Evolutionary conservation across 2,329 filamentous ascomycete genomes (phyloP).

Genomic region (Pyricularia grisea): DNA sequence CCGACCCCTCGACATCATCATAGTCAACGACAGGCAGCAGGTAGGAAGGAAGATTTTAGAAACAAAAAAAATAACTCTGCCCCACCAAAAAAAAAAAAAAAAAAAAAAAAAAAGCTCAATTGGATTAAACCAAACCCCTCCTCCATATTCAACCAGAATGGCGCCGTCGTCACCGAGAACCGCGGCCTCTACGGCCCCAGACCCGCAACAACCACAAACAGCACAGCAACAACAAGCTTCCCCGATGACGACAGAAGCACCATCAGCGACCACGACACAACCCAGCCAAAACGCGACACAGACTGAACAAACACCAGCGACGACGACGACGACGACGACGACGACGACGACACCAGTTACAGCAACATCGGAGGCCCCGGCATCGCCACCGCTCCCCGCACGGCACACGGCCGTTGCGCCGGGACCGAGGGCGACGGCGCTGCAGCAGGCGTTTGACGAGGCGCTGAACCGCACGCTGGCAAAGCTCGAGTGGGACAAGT

Average conservation of each 20-base stretch:
- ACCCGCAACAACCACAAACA: neutral
- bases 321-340: neutral
- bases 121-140: neutral
- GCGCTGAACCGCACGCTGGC: slow-evolving; percentile 43
- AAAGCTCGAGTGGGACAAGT: slow-evolving; percentile 46
- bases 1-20: neutral
- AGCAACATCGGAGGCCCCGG: slow-evolving; percentile 5
- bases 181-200: neutral
- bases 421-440: slow-evolving; percentile 46
- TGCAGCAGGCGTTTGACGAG: slow-evolving; percentile 43
- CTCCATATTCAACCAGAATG: neutral
- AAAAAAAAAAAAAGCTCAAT: no score
- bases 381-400: slow-evolving; percentile 25
- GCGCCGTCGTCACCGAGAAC: slow-evolving; percentile 4
- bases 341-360: neutral
- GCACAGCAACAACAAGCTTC: neutral
- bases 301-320: neutral
- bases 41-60: neutral
- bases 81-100: neutral
- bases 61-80: neutral
- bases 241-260: neutral
- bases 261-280: neutral
- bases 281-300: neutral
- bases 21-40: neutral
- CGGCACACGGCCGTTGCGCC: slow-evolving; percentile 35